phyloP scores from a whole-genome alignment of 2,329 filamentous ascomycete genomes.

The Aspergillus intermedius region DNA sequence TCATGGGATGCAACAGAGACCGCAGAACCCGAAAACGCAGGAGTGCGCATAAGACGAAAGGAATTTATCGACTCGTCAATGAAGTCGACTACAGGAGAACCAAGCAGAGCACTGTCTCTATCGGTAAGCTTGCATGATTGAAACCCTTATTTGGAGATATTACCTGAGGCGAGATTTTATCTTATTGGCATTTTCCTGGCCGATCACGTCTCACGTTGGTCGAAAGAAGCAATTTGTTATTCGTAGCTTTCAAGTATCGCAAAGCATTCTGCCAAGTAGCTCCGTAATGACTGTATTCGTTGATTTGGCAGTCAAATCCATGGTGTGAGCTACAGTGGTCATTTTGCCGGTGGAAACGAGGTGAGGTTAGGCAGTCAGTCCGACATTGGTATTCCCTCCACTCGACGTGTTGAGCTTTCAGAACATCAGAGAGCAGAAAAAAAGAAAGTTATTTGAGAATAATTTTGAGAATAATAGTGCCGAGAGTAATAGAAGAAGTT shows the following conservation, averaged over 20 bases:
- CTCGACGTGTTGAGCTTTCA: background rate
- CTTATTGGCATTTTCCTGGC: conserved; percentile 4
- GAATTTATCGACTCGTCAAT: too few relatives aligned
- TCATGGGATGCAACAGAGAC: too few relatives aligned
- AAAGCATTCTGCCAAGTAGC: conserved; percentile 26
- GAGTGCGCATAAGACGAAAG: too few relatives aligned
- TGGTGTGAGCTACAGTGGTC: conserved; percentile 10
- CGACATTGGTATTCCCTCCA: too few relatives aligned
- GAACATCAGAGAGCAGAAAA: background rate
- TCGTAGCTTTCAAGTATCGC: conserved; percentile 22
- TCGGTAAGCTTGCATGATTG: too few relatives aligned
- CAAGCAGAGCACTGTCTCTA: too few relatives aligned
- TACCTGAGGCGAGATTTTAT: too few relatives aligned
- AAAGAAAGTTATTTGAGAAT: conserved; percentile 4
- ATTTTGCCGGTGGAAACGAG: conserved; percentile 4
- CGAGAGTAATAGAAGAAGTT: background rate
- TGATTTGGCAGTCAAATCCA: conserved; percentile 9
- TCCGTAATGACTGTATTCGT: conserved; percentile 14
- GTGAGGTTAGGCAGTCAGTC: background rate
- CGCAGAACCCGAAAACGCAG: too few relatives aligned
- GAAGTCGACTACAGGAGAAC: too few relatives aligned
- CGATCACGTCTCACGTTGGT: conserved; percentile 25
- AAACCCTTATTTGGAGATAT: too few relatives aligned
- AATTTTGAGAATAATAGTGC: conserved; percentile 3
- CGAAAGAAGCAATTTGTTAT: conserved; percentile 27